These are phyloP conservation scores for Pleurotus tuber-regium DNA, from an alignment of 768 basidiomycete genomes.

Conservation along the genomic window DNA sequence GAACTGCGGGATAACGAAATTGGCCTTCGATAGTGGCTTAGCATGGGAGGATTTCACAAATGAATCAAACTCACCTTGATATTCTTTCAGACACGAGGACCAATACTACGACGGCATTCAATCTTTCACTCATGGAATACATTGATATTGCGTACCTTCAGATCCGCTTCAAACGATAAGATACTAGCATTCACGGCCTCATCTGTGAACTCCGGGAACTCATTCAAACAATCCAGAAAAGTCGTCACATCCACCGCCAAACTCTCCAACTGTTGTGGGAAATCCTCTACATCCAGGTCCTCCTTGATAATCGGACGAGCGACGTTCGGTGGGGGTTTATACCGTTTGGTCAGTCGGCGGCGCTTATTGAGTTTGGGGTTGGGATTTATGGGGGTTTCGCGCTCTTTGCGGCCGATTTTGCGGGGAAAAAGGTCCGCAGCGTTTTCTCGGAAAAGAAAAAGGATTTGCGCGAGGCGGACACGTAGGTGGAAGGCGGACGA, in stretches of 20 bases:
- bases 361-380: constrained; percentile 28
- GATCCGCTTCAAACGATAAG: constrained; percentile 63
- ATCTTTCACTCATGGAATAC: background rate
- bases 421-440: constrained; percentile 75
- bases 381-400: constrained; percentile 31
- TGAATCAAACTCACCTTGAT: constrained; percentile 41
- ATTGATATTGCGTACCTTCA: constrained; percentile 43
- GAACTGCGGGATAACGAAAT: constrained; percentile 69
- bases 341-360: constrained; percentile 25
- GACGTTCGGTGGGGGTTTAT: constrained; percentile 46
- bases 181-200: constrained; percentile 71
- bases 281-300: constrained; percentile 59
- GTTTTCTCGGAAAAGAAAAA: constrained; percentile 72
- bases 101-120: too few species aligned
- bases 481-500: constrained; percentile 73
- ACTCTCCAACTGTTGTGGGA: constrained; percentile 61
- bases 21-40: constrained; percentile 43
- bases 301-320: constrained; percentile 53
- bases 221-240: constrained; percentile 69
- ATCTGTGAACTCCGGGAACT: constrained; percentile 77
- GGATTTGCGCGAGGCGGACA: constrained; percentile 62
- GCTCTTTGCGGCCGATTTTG: constrained; percentile 46
- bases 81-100: constrained; percentile 69
- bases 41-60: background rate
- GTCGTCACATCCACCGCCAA: constrained; percentile 66